Evolutionary conservation across 108 stramenopile genomes (phyloP), one percentile per base, ranked within the genome.

Genomic region (Cyclotella cryptica): DNA sequence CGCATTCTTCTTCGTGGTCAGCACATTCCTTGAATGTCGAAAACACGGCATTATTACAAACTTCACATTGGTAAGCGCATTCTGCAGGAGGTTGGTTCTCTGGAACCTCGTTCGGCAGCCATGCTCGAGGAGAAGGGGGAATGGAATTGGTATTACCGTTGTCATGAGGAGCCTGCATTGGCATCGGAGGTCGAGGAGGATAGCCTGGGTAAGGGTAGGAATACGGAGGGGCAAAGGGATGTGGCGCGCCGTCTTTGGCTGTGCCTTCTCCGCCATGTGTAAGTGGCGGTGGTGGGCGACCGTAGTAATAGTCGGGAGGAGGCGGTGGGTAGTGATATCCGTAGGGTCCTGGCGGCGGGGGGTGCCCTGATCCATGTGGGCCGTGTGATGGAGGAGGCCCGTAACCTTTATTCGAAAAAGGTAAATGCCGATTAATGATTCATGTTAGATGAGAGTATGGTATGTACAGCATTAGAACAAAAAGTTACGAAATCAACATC

Each of bases 1-100:
- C 63, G 55, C 75, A 77, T 41, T 60, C 47, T 29, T 69, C 46
- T 49, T 77, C 75, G 42, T 77, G 75, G 22, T 69, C 57, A 30
- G 66, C 54, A 27, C 75, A 77, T 69, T 77, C 75, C 30, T 77
- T 42, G 30, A 68, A 77, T 0, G 44, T 77, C 0, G 75, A 42
- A 62, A 77, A 77, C 55, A 77, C 66, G 21, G 67, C 75, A 26
- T 21, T 52, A 13, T 39, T 46, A 46, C 75, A 77, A 17, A 77
- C 67, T 62, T 77, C 75, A 39, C 75, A 77, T 53, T 77, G 75
- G 49, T 52, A 77, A 2, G 75, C 75, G 42, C 54, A 77, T 47
- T 77, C 75, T 10, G 49, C 58, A 19, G 60, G 13, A 8, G 28
- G 51, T 12, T 69, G 2, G 22, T 44, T 39, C 58, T 46, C 43